A percentile compares a stretch with the other conserved stretches of the same genome.
These are phyloP conservation scores for Pholiota microspora DNA, from an alignment of 768 basidiomycete genomes.

Conservation along the genomic window DNA sequence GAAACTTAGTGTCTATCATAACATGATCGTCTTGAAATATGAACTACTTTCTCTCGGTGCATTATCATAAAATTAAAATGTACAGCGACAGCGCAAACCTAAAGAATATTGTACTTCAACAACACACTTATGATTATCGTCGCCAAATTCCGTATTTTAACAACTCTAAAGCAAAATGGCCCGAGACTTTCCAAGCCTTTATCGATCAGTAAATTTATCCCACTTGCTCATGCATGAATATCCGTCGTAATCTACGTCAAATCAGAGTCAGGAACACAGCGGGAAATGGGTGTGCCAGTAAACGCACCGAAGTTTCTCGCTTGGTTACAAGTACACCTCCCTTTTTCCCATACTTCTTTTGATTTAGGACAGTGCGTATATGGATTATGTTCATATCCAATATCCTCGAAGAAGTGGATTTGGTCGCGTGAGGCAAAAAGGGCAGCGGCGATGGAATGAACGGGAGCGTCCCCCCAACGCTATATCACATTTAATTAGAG, in stretches of 20 bases:
- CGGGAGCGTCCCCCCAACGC: conserved; percentile 62
- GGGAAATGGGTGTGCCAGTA: conserved; percentile 1
- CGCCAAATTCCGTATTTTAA: neutral
- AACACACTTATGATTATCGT: too few relatives aligned
- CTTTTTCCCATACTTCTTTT: conserved; percentile 42
- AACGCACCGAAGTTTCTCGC: conserved; percentile 57
- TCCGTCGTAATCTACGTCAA: conserved; percentile 49
- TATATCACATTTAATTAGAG: conserved; percentile 6
- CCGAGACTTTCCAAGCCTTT: neutral
- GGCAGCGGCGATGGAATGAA: conserved; percentile 66
- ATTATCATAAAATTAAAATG: too few relatives aligned
- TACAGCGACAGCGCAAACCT: too few relatives aligned
- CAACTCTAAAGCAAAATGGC: neutral
- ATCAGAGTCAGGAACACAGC: neutral
- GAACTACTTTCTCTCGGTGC: too few relatives aligned
- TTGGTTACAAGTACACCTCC: conserved; percentile 63
- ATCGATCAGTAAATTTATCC: conserved; percentile 35
- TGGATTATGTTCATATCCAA: conserved; percentile 75
- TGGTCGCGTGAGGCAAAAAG: conserved; percentile 55
- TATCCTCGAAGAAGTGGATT: conserved; percentile 75
- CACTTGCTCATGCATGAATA: conserved; percentile 59
- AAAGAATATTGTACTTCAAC: too few relatives aligned
- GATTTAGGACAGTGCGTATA: conserved; percentile 67
- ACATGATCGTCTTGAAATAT: too few relatives aligned
- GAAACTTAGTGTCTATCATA: too few relatives aligned